Evolutionary conservation across 78 protist species (phyloP), one percentile per base, ranked within the genome.

Genomic region (slime mould (Dictyostelium discoideum)): DNA sequence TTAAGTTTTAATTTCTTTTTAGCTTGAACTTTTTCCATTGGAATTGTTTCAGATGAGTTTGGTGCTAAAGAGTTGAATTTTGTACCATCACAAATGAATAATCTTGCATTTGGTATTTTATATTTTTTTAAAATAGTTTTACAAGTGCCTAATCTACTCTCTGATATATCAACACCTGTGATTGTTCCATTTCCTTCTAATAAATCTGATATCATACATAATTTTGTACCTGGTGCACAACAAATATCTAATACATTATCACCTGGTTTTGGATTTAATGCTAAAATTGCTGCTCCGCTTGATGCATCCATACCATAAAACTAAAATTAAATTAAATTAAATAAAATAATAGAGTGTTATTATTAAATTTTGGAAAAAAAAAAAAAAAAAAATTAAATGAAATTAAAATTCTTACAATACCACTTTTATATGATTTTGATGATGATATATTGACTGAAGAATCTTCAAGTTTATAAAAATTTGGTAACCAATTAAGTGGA

Each of bases 141-240:
- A 74, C 96, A 92, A 11, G 78, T 67, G 22, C 85, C 96, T 20
- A 92, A 69, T 18, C 96, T 46, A 40, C 24, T 32, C 0, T 6
- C 3, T 20, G 84, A 63, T 14, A 92, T 74, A 84, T 92, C 96
- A 20, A 92, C 90, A 69, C 96, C 96, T 22, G 96, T 84, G 0
- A 92, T 60, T 54, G 96, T 48, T 11, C 96, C 96, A 26, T 84
- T 44, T n/a, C 90, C 90, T 22, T 46, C 39, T 32, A 96, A 32
- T 29, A 92, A 8, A 74, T 96, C 98, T 0, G 98, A 93, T 26
- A 85, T 90, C 78, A 93, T 60, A 48, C 85, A 92, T 13, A 95
- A 57, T 67, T 96, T 96, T 2, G 98, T 96, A 7, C 98, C 98
- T 8, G 98, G 98, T 76, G 98, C 98, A 84, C 98, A 96, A 93